These are phyloP conservation scores for Penicillium sp. DNA, from an alignment of 2,329 filamentous ascomycete species.

Conservation along the genomic window DNA sequence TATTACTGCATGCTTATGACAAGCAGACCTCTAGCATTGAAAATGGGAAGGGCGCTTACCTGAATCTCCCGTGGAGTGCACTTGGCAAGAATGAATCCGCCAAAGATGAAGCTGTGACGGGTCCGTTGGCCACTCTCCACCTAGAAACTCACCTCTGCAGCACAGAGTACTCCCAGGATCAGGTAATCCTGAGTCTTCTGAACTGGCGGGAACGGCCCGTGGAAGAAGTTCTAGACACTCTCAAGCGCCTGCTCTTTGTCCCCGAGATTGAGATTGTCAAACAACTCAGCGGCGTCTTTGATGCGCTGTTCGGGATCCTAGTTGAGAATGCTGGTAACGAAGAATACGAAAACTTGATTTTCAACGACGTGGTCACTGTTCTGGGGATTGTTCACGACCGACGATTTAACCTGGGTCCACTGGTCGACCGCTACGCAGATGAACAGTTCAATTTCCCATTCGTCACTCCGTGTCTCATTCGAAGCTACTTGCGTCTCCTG, in stretches of 20 bases:
- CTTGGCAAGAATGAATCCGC: conserved; percentile 62
- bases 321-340: conserved; percentile 88
- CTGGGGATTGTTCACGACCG: conserved; percentile 92
- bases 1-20: conserved; percentile 86
- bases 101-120: conserved; percentile 69
- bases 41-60: conserved; percentile 77
- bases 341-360: conserved; percentile 88
- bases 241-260: conserved; percentile 85
- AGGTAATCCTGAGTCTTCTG: conserved; percentile 74
- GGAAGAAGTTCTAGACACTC: conserved; percentile 66
- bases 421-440: conserved; percentile 89
- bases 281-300: conserved; percentile 80
- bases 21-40: conserved; percentile 74
- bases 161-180: conserved; percentile 90
- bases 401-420: conserved; percentile 81
- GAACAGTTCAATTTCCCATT: conserved; percentile 89
- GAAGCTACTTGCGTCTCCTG: conserved; percentile 79
- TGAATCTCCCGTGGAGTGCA: conserved; percentile 75
- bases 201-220: conserved; percentile 77
- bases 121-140: conserved; percentile 72
- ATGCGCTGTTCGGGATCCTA: conserved; percentile 84
- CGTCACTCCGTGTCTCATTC: conserved; percentile 79
- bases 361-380: conserved; percentile 83
- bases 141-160: conserved; percentile 88
- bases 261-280: conserved; percentile 98